Evolutionary conservation across 2,329 filamentous ascomycete genomes (phyloP), one percentile per base, ranked within the genome.

Genomic region (Paramyrothecium roridum): DNA sequence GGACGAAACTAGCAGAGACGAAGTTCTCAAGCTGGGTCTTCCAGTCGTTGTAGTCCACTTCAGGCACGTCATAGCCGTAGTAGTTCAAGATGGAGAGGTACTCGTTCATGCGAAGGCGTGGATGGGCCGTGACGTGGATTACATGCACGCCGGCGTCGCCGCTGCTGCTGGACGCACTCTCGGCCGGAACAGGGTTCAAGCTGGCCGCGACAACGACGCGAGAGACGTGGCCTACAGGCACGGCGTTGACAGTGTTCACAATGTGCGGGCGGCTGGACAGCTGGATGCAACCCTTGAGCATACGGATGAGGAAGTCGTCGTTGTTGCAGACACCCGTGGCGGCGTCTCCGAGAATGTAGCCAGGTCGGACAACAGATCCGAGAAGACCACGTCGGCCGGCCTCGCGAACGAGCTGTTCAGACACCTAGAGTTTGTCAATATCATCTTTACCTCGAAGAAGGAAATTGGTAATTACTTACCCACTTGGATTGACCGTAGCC

Each of bases 401-500:
- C 70, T 91, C 89, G 21, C 90, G 82, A 26, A 91, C 83, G 50
- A 97, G 80, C 52, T 84, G 75, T 63, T 86, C 83, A n/a, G 57
- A 61, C 8, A 58, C 54, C 56, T 60, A 49, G n/a, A 12, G 52
- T 17, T 16, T 43, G 30, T 51, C 23, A 40, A n/a, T 10, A 48
- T 48, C 20, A 22, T 22, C 21, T 4, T 8, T 48, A 48, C 46
- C 6, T 22, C 4, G 4, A 48, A 48, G 21, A 48, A 20, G 46
- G 46, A 16, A n/a, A 6, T 48, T 13, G 19, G n/a, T 6, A 48
- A 16, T 8, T 20, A 51, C 83, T 81, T 17, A 84, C 89, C 92
- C 92, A 97, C 76, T 97, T 97, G 58, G 84, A 86, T 70, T 97
- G 93, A 3, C 93, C 93, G 65, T 97, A 97, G 6, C 93, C 93